Conservation (phyloP, 306 rosid genomes). For the Rosa persica region DNA sequence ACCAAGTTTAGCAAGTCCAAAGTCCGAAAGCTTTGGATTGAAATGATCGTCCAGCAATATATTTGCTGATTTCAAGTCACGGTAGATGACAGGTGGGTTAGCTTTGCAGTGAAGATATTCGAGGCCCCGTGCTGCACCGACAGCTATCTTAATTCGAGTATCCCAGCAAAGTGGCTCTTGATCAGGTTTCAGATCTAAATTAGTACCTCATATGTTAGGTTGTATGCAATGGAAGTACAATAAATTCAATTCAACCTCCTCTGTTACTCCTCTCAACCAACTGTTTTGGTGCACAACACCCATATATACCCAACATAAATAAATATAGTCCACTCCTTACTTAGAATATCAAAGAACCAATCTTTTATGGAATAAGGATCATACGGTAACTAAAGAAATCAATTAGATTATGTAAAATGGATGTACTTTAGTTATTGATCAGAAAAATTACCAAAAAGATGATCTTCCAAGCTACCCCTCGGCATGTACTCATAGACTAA, state of each 20-base stretch:
- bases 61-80: constrained; percentile 94
- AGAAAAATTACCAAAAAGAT: constrained; percentile 62
- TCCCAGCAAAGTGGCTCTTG: constrained; percentile 72
- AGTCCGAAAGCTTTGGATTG: constrained; percentile 88
- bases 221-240: constrained; percentile 9
- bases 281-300: not conserved
- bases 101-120: constrained; percentile 96
- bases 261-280: not conserved
- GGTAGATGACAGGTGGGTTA: constrained; percentile 89
- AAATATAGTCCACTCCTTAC: not conserved
- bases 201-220: constrained; percentile 6
- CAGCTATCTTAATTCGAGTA: constrained; percentile 82
- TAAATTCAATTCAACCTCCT: not conserved
- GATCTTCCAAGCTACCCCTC: constrained; percentile 77
- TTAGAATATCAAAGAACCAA: not conserved
- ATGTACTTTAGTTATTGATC: not conserved
- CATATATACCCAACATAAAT: not conserved
- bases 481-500: constrained; percentile 88
- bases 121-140: constrained; percentile 83
- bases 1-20: constrained; percentile 94
- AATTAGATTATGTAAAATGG: not conserved
- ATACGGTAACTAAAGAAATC: not conserved
- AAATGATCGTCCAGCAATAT: constrained; percentile 78
- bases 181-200: constrained; percentile 51
- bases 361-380: not conserved